Base-by-base conservation (phyloP, 768 basidiomycete genomes). In the Rhodotorula toruloides region DNA sequence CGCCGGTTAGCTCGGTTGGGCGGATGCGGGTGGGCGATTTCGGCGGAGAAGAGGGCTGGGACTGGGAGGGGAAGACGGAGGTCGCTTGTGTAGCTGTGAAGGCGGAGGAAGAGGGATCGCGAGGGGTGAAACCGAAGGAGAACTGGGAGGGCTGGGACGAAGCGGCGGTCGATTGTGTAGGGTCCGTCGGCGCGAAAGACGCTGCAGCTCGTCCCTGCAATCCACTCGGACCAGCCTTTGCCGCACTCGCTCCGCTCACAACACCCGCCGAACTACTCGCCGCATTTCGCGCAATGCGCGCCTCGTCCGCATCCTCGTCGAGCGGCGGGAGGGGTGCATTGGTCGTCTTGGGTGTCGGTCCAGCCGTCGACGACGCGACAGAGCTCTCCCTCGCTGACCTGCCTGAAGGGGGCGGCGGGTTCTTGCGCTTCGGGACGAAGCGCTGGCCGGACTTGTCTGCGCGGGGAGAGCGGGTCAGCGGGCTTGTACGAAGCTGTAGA, bases 361-460 rank as follows among this genome's bases (percentile, higher is more conserved):
- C 50, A 9, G 48, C 52, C 2, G 55, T 14, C 2, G 48, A 40
- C 16, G 48, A 50, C 0, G 52, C 29, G 19, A 39, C 44, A 0
- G 61, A 52, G 4, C 43, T 22, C 8, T 17, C 6, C 9, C 31
- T 39, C 1, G 63, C 7, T n/a, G 39, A 17, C 27, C 43, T 27
- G 12, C 21, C 11, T 9, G 37, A 16, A 17, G 55, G 57, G 27
- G 25, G 54, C 48, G 42, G 37, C 40, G 46, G 46, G 34, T 22
- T 34, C n/a, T 61, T 61, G 37, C 64, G 54, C 43, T 66, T 62
- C 16, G 68, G 67, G 9, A 58, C 67, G 40, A 68, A 68, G n/a
- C 58, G 62, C 1, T 31, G 56, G 9, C 42, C 47, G 31, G 44
- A 48, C 36, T 68, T 63, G 61, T 63, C 67, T 68, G 67, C 19